Evolutionary conservation across 2,329 filamentous ascomycete species (phyloP).

Genomic region (Camptophora hylomeconis): DNA sequence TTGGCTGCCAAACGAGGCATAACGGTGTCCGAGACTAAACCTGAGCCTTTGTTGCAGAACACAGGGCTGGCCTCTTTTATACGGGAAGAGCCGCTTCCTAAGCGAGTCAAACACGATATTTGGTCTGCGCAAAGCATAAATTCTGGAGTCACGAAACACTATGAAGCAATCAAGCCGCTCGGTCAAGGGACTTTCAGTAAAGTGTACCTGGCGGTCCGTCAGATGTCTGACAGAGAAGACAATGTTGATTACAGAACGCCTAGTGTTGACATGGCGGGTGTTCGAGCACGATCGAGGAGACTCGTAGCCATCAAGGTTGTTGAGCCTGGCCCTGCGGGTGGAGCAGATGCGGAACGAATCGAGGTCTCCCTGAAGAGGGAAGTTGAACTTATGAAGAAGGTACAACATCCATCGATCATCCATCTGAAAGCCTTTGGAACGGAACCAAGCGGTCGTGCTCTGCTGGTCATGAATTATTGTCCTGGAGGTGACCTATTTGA

Average conservation of each 20-base stretch:
- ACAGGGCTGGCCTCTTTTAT: conserved; percentile 1
- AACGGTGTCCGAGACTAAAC: conserved; percentile 26
- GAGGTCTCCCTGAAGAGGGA: conserved; percentile 91
- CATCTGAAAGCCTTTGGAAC: conserved; percentile 86
- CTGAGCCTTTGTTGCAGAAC: conserved; percentile 6
- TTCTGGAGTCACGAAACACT: conserved; percentile 59
- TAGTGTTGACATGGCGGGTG: conserved; percentile 27
- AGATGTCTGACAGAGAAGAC: conserved; percentile 42
- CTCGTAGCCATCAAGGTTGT: conserved; percentile 92
- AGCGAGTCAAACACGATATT: conserved; percentile 35
- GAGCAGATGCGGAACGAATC: conserved; percentile 82
- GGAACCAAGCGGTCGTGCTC: conserved; percentile 62
- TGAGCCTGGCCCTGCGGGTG: conserved; percentile 85
- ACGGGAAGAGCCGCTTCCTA: conserved; percentile 18
- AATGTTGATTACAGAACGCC: conserved; percentile 23
- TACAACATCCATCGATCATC: conserved; percentile 80
- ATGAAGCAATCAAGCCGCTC: conserved; percentile 66
- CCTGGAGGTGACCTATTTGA: conserved; percentile 93
- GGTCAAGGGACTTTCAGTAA: conserved; percentile 94
- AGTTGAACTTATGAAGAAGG: conserved; percentile 78
- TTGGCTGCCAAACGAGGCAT: conserved; percentile 68
- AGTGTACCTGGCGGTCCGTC: conserved; percentile 79
- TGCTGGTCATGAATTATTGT: conserved; percentile 82
- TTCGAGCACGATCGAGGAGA: conserved; percentile 49
- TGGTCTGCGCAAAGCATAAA: conserved; percentile 57